Evolutionary conservation across 768 basidiomycete species (phyloP), one percentile per base, ranked within the genome.

Genomic region (Lactifluus pinguis): DNA sequence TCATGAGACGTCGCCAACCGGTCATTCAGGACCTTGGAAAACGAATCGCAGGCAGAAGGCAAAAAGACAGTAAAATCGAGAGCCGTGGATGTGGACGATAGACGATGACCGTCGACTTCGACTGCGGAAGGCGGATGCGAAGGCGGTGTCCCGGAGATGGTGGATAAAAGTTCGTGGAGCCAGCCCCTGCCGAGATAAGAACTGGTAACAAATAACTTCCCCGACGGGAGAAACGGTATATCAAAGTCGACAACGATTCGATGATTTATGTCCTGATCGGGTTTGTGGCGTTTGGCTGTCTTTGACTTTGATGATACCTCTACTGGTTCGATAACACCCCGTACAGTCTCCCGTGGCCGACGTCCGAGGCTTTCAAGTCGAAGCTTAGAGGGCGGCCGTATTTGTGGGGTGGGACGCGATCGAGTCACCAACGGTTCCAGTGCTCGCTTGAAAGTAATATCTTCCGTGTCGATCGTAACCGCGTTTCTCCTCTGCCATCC

Each of bases 171-270:
- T 25, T 86, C 81, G 58, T 77, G 70, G 17, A 93, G 79, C 67
- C 78, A 75, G 0, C 87, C 86, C 59, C 76, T 83, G 8, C 78
- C 80, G 48, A 85, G 76, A 63, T 83, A 86, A 6, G 84, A 81
- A 9, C 75, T 72, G 2, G 72, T 42, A 1, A 67, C 69, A 64
- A 92, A 85, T 39, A 76, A 75, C 39, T 80, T 71, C 3, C 83
- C 85, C 3, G 79, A 74, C 25, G 74, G 76, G 6, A 89, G 71
- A 34, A 73, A 71, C 4, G 70, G 69, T 13, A 89, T 76, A 32
- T 76, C 75, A 66, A 83, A 79, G 71, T 92, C 83, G 60, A 75
- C 65, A 55, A 70, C 64, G 42, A 80, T 67, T 10, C 70, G 65
- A 11, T 59, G 71, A 41, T 57, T 45, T 17, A 42, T 59, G 14